A percentile compares a stretch with the other conserved stretches of the same genome.
phyloP scores from a whole-genome alignment of 495 filamentous ascomycete species.

The Penicillium goetzii region DNA sequence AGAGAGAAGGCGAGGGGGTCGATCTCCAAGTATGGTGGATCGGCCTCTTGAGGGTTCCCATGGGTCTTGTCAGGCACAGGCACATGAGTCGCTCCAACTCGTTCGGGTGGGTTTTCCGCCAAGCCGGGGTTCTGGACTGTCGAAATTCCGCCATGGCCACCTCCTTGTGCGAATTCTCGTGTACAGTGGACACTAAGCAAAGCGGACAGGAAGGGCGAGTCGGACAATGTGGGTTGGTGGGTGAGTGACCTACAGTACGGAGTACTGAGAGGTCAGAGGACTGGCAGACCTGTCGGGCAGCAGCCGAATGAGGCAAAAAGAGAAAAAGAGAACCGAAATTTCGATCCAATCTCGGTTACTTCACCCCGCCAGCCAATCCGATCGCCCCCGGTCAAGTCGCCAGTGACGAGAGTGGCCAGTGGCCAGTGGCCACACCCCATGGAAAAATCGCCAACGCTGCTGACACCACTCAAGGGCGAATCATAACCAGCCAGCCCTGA shows the following conservation, averaged over 20 bases:
- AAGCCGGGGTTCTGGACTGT: background rate
- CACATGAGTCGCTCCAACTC: conserved; percentile 12
- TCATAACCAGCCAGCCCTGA: conserved; percentile 15
- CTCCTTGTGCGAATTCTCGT: conserved; percentile 8
- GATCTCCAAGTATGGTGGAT: conserved; percentile 16
- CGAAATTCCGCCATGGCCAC: background rate
- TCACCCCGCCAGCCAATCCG: conserved; percentile 17
- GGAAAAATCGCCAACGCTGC: conserved; percentile 3
- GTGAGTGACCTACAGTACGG: background rate
- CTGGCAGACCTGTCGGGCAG: conserved; percentile 8
- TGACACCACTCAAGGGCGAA: conserved; percentile 12
- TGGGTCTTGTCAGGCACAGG: conserved; percentile 28
- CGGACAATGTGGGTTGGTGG: conserved; percentile 1
- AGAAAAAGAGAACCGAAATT: conserved; percentile 15
- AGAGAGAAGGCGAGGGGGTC: conserved; percentile 16
- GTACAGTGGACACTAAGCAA: background rate
- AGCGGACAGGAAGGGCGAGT: no score
- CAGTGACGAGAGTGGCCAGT: conserved; percentile 5
- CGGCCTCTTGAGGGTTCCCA: conserved; percentile 11
- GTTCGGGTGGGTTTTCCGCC: conserved; percentile 1
- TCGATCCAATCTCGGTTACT: conserved; percentile 23
- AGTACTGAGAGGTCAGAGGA: no score
- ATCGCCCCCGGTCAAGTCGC: conserved; percentile 2
- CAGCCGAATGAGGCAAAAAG: conserved; percentile 21
- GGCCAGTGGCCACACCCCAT: background rate